Base-by-base conservation (phyloP, 2,329 filamentous ascomycete genomes). In the Penicillium sp. region DNA sequence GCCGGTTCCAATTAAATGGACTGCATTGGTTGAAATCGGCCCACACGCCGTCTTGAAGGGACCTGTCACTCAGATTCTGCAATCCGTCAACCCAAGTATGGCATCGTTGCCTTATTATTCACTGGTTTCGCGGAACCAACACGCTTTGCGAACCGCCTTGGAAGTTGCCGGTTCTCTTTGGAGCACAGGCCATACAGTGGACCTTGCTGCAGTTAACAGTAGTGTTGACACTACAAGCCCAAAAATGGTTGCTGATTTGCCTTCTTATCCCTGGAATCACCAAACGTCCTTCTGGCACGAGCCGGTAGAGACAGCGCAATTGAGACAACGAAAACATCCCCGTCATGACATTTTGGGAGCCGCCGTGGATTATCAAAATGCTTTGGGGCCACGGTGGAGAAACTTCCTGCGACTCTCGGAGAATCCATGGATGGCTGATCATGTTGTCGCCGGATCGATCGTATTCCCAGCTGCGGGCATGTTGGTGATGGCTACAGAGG, bases 351-450 rank as follows among this genome's bases (percentile, higher is more conserved):
- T 66, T 9, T 46, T 67, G 3, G 64, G 64, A 32, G 45, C 54
- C 19, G 51, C 55, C 19, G 9, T 54, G 31, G 40, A 55, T 17
- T 44, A 62, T 28, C 57, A 53, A 45, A 59, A 58, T 29, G 57
- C 56, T 5, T 40, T 58, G 2, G 62, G 64, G 43, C 64, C 68
- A 4, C 56, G 52, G 32, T 79, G 77, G 77, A 66, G 75, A 15
- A 74, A 75, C 42, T 61, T 74, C 21, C n/a, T 57, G 4, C 46
- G 55, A 2, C 21, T 56, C 1, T 55, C 52, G 0, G 58, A 64
- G 15, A 42, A 53, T 29, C 62, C 61, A 10, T 79, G 77, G 77
- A 54, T 77, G 5, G 59, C 61, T 0, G 72, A 78, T 48, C 75
- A 78, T 45, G 60, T 70, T 15, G 51, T 63, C 1, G 50, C 51